Conservation (phyloP, 768 basidiomycete genomes). For the Lactarius tabidus region DNA sequence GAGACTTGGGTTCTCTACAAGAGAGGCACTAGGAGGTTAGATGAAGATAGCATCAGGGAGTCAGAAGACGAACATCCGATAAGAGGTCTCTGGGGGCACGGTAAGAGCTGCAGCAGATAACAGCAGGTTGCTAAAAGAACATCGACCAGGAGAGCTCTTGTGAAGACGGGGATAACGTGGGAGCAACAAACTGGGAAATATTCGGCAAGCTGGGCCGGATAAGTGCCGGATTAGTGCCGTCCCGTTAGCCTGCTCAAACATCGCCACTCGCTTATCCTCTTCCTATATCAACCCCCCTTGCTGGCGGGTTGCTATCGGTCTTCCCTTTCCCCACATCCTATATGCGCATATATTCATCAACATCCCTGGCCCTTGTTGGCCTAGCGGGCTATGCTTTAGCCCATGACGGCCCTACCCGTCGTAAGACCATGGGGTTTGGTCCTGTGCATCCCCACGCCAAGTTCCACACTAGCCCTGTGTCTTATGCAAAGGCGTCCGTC, state of each 20-base stretch:
- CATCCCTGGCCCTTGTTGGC: conserved; percentile 24
- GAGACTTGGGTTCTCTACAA: background rate
- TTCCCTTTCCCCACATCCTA: background rate
- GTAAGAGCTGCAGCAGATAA: background rate
- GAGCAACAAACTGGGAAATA: background rate
- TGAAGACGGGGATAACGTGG: background rate
- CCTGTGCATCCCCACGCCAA: conserved; percentile 71
- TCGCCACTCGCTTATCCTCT: no score
- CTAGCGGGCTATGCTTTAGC: conserved; percentile 24
- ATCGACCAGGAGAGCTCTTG: background rate
- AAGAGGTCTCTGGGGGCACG: background rate
- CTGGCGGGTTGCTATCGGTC: conserved; percentile 12
- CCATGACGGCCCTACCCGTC: conserved; percentile 34
- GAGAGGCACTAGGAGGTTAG: background rate
- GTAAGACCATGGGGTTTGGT: conserved; percentile 91
- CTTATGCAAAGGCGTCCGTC: conserved; percentile 25
- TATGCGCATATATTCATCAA: conserved; percentile 22
- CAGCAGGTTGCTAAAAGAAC: background rate
- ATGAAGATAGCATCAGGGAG: background rate
- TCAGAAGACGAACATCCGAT: background rate
- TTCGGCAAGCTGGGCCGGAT: background rate
- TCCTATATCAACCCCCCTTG: conserved; percentile 18
- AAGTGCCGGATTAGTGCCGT: background rate
- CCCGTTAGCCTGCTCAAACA: no score
- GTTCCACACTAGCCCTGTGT: conserved; percentile 50